A percentile compares a stretch with the other conserved stretches of the same genome.
These are phyloP conservation scores for Hortaea sp. DNA, from an alignment of 2,329 filamentous ascomycete species.

Conservation along the genomic window DNA sequence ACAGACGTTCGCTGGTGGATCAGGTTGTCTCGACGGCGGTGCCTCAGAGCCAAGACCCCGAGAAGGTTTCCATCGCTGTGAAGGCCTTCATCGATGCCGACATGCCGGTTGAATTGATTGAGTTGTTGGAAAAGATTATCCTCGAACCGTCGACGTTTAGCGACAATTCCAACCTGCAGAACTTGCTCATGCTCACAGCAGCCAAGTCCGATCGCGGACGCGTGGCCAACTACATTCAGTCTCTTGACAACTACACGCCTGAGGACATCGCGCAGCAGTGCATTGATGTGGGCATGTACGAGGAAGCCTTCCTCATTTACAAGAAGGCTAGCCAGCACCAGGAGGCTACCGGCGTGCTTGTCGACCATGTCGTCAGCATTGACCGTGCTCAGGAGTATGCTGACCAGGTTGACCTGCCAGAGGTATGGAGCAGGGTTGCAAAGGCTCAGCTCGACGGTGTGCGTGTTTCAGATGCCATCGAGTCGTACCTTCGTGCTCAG, in stretches of 20 bases:
- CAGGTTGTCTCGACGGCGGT: conserved; percentile 95
- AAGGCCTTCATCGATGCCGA: conserved; percentile 87
- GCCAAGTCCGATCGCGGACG: conserved; percentile 92
- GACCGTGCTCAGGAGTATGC: conserved; percentile 94
- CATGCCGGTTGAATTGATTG: conserved; percentile 86
- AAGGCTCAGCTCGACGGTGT: conserved; percentile 97
- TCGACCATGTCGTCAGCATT: conserved; percentile 95
- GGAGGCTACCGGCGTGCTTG: conserved; percentile 79
- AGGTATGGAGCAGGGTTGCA: conserved; percentile 97
- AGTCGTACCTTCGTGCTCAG: conserved; percentile 91
- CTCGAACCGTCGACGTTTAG: conserved; percentile 98
- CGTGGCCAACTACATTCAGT: conserved; percentile 93
- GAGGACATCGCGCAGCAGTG: conserved; percentile 89
- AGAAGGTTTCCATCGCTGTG: conserved; percentile 90
- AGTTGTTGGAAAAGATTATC: conserved; percentile 97
- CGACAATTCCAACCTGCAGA: conserved; percentile 93
- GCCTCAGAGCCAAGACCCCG: conserved; percentile 51
- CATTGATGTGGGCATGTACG: conserved; percentile 87
- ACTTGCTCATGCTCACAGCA: conserved; percentile 89
- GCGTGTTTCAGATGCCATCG: conserved; percentile 82
- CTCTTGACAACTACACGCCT: conserved; percentile 77
- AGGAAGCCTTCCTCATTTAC: conserved; percentile 97
- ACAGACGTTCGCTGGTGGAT: conserved; percentile 86
- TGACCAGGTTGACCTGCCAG: conserved; percentile 83
- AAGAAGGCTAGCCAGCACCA: conserved; percentile 92